Base-by-base conservation (phyloP, 768 basidiomycete genomes). In the Phylloporus arenicola region DNA sequence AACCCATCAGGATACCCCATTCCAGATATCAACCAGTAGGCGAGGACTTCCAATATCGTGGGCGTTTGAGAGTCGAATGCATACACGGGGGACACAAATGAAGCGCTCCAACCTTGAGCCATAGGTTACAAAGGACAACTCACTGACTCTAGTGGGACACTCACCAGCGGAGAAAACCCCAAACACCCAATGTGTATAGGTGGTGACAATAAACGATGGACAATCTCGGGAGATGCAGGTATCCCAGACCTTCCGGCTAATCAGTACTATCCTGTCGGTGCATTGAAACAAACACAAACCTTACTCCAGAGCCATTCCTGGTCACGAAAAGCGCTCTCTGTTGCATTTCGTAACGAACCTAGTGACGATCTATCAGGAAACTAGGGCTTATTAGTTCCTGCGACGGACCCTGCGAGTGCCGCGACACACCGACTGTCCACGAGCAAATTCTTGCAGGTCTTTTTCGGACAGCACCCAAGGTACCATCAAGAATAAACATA, bases 291-390 rank as follows among this genome's bases (percentile, higher is more conserved):
- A 38, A 13, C 4, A 49, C 53, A 16, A 52, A 68, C 67, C 74
- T 83, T 83, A 30, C 72, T 77, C 82, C 82, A 84, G 39, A 83
- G 53, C 52, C 78, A 72, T 54, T 82, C 71, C 45, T 73, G 53
- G 66, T 52, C 75, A 69, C 47, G 54, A 38, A 61, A 45, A 68
- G 42, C 33, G 17, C 45, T 33, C 22, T 39, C 33, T 29, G 30
- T 53, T 17, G 27, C 13, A 29, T 58, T 41, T 34, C 8, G 39
- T 19, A 40, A 43, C 8, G 50, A 42, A 14, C 55, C 44, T 9
- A 22, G 49, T 9, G 52, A 43, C 3, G 57, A 45, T 14, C 50
- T 45, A 40, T 60, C 54, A 11, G 57, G 56, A 57, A 68, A 63
- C 57, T 59, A 20, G 34, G 7, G 31, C 4, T 1, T 25, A 44